These are phyloP conservation scores for Lactarius tabidus DNA, from an alignment of 768 basidiomycete species.

Conservation along the genomic window DNA sequence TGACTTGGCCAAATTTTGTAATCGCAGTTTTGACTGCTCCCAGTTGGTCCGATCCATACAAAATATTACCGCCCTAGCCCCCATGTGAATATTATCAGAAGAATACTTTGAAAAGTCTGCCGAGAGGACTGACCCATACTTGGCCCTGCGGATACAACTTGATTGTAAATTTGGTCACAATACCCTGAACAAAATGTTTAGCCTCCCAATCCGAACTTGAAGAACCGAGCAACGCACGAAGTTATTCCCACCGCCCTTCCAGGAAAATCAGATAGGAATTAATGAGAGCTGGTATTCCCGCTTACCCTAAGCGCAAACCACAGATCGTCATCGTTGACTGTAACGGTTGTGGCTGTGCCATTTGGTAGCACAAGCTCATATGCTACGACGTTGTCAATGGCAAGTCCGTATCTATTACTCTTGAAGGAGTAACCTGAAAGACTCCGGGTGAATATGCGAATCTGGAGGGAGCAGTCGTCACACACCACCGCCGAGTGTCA, in stretches of 20 bases:
- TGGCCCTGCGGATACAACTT: neutral
- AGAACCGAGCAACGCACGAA: neutral
- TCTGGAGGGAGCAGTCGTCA: no score
- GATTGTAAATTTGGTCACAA: neutral
- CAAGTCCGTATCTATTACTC: no score
- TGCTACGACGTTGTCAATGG: neutral
- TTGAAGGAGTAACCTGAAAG: no score
- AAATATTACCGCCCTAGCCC: neutral
- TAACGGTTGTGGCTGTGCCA: conserved; percentile 19
- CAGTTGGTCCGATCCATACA: neutral
- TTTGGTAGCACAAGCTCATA: conserved; percentile 26
- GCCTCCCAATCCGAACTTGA: no score
- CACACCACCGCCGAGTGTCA: no score
- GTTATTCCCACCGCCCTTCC: conserved; percentile 5
- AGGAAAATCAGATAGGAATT: neutral
- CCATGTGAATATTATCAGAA: no score
- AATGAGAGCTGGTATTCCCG: neutral
- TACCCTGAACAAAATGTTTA: neutral
- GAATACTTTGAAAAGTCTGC: no score
- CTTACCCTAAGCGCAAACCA: conserved; percentile 5
- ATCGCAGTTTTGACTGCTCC: neutral
- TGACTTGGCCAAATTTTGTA: no score
- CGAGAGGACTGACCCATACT: neutral
- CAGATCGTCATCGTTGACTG: conserved; percentile 6
- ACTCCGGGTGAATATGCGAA: no score